These are phyloP conservation scores for Pythium aristosporum DNA, from an alignment of 352 stramenopile species.

Conservation along the genomic window DNA sequence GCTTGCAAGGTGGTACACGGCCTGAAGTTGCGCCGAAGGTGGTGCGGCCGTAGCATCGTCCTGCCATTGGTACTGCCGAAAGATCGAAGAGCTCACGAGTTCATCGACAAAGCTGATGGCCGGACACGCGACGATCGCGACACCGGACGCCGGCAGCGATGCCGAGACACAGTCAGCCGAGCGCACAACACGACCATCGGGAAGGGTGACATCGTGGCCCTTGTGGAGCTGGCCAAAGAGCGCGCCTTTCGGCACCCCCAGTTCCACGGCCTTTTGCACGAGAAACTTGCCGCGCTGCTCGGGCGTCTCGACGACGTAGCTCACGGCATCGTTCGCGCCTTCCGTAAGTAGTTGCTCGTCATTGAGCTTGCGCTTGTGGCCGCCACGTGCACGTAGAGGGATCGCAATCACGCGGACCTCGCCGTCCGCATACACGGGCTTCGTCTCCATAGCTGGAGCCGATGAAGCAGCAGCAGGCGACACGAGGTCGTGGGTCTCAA, in stretches of 20 bases:
- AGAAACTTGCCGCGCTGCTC: slow-evolving; percentile 78
- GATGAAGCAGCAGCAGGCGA: background rate
- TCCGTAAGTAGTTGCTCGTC: slow-evolving; percentile 22
- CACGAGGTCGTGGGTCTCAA: slow-evolving; percentile 43
- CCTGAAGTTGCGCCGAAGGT: slow-evolving; percentile 47
- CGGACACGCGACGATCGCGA: slow-evolving; percentile 61
- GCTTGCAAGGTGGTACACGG: slow-evolving; percentile 61
- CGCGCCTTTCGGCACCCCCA: slow-evolving; percentile 75
- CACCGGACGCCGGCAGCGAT: slow-evolving; percentile 48
- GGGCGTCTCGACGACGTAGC: slow-evolving; percentile 76
- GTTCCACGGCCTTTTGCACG: slow-evolving; percentile 58
- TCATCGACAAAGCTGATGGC: slow-evolving; percentile 59
- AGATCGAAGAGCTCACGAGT: slow-evolving; percentile 40
- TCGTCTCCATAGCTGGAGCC: background rate
- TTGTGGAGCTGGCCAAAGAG: slow-evolving; percentile 79
- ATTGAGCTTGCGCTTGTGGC: slow-evolving; percentile 65
- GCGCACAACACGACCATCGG: slow-evolving; percentile 58
- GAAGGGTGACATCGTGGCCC: slow-evolving; percentile 72
- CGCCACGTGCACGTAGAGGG: slow-evolving; percentile 31
- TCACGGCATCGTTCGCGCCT: slow-evolving; percentile 43
- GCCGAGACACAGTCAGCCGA: slow-evolving; percentile 72
- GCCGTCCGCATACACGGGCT: slow-evolving; percentile 45
- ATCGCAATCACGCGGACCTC: slow-evolving; percentile 57
- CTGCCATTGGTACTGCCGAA: slow-evolving; percentile 41
- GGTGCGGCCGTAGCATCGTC: background rate